Evolutionary conservation across 1,284 basidiomycete species (phyloP).

Genomic region (Flammula alnicola): DNA sequence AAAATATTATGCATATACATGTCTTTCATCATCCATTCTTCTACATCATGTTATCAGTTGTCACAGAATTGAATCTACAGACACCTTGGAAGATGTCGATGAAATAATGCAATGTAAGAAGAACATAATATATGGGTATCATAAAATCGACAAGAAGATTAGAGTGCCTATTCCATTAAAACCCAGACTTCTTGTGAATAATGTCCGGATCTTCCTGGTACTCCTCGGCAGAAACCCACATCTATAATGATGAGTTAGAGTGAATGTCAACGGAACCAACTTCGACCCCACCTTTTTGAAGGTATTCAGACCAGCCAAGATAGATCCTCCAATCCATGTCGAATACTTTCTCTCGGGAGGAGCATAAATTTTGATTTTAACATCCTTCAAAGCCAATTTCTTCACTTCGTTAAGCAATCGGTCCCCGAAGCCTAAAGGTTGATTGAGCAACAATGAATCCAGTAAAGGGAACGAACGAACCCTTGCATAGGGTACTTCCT

Average conservation of each 20-base stretch:
- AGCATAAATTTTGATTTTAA: slow-evolving; percentile 99
- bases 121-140: slow-evolving; percentile 29
- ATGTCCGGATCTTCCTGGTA: slow-evolving; percentile 99
- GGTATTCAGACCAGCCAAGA: slow-evolving; percentile 92
- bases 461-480: slow-evolving; percentile 44
- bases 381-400: slow-evolving; percentile 94
- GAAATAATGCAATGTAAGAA: slow-evolving; percentile 11
- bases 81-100: neutral
- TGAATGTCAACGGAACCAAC: slow-evolving; percentile 6
- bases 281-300: slow-evolving; percentile 86
- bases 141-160: slow-evolving; percentile 21
- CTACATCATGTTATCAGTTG: slow-evolving; percentile 3
- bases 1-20: slow-evolving; percentile 38
- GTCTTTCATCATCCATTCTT: slow-evolving; percentile 11
- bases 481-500: slow-evolving; percentile 93
- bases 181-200: slow-evolving; percentile 91
- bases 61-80: slow-evolving; percentile 8
- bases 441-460: slow-evolving; percentile 17
- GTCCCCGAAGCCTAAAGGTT: slow-evolving; percentile 86
- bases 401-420: slow-evolving; percentile 95
- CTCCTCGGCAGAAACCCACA: slow-evolving; percentile 99
- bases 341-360: slow-evolving; percentile 99
- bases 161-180: slow-evolving; percentile 44
- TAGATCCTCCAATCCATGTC: slow-evolving; percentile 99
- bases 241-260: slow-evolving; percentile 50